Base-by-base conservation (phyloP, 2,329 filamentous ascomycete genomes). In the Epicoccum sorghinum region DNA sequence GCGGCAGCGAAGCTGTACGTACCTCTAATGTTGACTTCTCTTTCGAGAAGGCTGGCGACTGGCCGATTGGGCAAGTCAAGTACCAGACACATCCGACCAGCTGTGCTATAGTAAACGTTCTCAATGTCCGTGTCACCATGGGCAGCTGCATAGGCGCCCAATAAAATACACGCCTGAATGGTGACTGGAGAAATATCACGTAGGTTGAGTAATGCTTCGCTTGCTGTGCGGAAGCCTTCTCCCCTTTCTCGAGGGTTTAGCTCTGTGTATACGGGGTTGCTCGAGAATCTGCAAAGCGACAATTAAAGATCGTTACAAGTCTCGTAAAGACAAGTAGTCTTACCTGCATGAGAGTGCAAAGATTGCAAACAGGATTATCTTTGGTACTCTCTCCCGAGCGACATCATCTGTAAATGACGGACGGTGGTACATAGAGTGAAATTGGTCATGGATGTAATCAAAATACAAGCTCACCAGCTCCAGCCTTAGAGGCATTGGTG, bases 381-480 rank as follows among this genome's bases (percentile, higher is more conserved):
- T 50, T 2, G 62, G 59, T 8, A 65, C 57, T 18, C 56, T 57
- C 7, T 64, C 52, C 24, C 57, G 47, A 4, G 45, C 47, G 7
- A 65, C 60, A 40, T 64, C 57, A 29, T 60, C 57, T 40, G 61
- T 58, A 40, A 66, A 66, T 1, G 62, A 65, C 4, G 27, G 51
- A 14, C 59, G 59, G 8, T 66, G 64, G 10, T 65, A 66, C 52
- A 66, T 62, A 5, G 60, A 66, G 37, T 66, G 64, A 7, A 64
- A 66, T 13, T 66, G 64, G 27, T 66, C 64, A 40, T 66, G 64
- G 0, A 66, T 66, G 54, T 65, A 65, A 45, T 66, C 62, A 46
- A 66, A 66, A 41, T 66, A 66, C 45, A 66, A 47, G 18, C 44
- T 52, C 12, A 62, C 57, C 23, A 66, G 38, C 29, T 63, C 62